Base-by-base conservation (phyloP, 164 flowering plant genomes). In the Warburgia ugandensis region DNA sequence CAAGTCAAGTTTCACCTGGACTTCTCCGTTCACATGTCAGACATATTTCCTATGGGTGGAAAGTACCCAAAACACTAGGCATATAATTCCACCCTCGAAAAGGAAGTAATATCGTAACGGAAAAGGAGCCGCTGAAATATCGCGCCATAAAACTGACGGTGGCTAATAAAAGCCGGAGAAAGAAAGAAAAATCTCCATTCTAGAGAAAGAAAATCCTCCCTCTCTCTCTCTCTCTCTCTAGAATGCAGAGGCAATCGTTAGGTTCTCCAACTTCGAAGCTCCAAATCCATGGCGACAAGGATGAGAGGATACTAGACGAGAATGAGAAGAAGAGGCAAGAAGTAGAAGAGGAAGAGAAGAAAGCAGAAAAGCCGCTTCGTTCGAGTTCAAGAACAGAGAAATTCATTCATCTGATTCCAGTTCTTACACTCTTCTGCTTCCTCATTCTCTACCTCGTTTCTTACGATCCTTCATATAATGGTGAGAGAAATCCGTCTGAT, bases 371-470 rank as follows among this genome's bases (percentile, higher is more conserved):
- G 49, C 19, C 6, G 8, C 48, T 29, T 14, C 28, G 39, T 13
- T 16, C 49, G 48, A 23, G 5, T 13, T 7, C 29, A 11, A 29
- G 39, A 10, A n/a, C 41, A 13, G 49, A 59, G 43, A 22, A 29
- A 14, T 26, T 29, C 49, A 26, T 59, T 8, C 62, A 59, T 27
- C 17, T 59, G 13, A 59, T 59, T 14, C 62, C 62, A 2, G 2
- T 50, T 23, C 11, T 59, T 27, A 33, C 26, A 17, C 1, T 59
- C 33, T 19, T 43, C 25, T 59, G 62, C 20, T 42, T 59, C 38
- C 62, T 59, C 48, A 29, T 59, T 33, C 62, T 59, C 43, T 42
- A 50, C 43, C 49, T 50, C 19, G 52, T 49, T 42, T 59, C 62
- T 42, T 44, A 59, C 26, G 55, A 50, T 50, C 62, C 62, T 2